Base-by-base conservation (phyloP, 768 basidiomycete species). In the Scleroderma citrinum region DNA sequence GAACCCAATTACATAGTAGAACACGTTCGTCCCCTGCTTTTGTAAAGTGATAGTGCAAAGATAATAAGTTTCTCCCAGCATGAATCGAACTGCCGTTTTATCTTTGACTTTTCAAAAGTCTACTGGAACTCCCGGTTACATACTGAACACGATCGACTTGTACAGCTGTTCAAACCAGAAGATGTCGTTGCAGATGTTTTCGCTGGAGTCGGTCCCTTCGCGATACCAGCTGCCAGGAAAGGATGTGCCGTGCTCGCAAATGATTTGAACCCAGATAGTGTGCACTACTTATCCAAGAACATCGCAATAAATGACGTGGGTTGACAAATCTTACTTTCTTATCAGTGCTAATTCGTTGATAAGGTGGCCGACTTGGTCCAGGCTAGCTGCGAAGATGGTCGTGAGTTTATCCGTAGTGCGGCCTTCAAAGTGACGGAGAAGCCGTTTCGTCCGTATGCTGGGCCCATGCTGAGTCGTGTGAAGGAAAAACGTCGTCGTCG, bases 91-190 rank as follows among this genome's bases (percentile, higher is more conserved):
- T 97, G 93, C 65, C 74, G 72, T 29, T 98, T 98, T 68, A 84
- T 77, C 2, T 98, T 99, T 59, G 93, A 99, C 65, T 99, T 98
- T 62, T 83, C 87, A 6, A 76, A 83, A 61, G 96, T 98, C 12
- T 99, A 99, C 68, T 99, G 94, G 94, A 99, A 99, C 71, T 95
- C 94, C 14, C 83, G 96, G 32, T 71, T 99, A 31, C 87, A 92
- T 49, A 82, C 83, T 4, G 96, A 99, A 62, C 96, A 99, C 61
- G 81, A 83, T 23, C 84, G 94, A 3, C 74, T 99, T 14, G 87
- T 98, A 36, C 64, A 76, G 16, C 56, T 75, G 31, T 94, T 97
- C 68, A 63, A 75, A 23, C 79, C 83, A 0, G 75, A 82, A 21
- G 90, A 92, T 46, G 79, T 98, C 17, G 68, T 98, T 20, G 93